Conservation (phyloP, 805 yeast genomes). For the Jamesozyma hellenica region DNA sequence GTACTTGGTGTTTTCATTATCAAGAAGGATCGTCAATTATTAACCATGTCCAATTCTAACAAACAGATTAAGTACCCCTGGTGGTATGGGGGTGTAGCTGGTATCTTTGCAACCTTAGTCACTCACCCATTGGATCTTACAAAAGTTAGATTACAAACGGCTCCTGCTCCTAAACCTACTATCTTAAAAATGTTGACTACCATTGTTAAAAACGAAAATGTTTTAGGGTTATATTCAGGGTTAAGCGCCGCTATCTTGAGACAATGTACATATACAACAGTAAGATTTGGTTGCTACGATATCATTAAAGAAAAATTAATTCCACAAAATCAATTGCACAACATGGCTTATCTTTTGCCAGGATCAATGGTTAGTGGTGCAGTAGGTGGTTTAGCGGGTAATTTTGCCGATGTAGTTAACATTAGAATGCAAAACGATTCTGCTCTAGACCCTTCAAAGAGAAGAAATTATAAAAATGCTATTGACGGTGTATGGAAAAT, state of each 20-base stretch:
- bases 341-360: conserved; percentile 54
- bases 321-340: conserved; percentile 37
- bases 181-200: conserved; percentile 41
- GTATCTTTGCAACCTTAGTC: conserved; percentile 53
- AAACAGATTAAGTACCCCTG: conserved; percentile 32
- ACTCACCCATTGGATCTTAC: conserved; percentile 84
- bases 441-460: conserved; percentile 48
- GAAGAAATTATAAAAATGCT: conserved; percentile 70
- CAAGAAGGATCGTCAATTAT: too few species aligned
- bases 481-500: conserved; percentile 63
- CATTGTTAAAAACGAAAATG: conserved; percentile 41
- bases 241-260: conserved; percentile 71
- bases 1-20: too few species aligned
- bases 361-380: conserved; percentile 82
- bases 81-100: conserved; percentile 64
- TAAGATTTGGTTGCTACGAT: conserved; percentile 82
- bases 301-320: conserved; percentile 48
- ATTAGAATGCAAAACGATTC: conserved; percentile 88
- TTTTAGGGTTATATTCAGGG: conserved; percentile 65
- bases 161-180: conserved; percentile 53
- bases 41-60: background rate
- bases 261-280: conserved; percentile 82
- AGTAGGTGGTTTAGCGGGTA: conserved; percentile 76
- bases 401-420: conserved; percentile 80
- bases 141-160: conserved; percentile 78